A percentile compares a stretch with the other conserved stretches of the same genome.
These are phyloP conservation scores for Ceratorhiza oryzae-sativae DNA, from an alignment of 1,284 basidiomycete species.

Conservation along the genomic window DNA sequence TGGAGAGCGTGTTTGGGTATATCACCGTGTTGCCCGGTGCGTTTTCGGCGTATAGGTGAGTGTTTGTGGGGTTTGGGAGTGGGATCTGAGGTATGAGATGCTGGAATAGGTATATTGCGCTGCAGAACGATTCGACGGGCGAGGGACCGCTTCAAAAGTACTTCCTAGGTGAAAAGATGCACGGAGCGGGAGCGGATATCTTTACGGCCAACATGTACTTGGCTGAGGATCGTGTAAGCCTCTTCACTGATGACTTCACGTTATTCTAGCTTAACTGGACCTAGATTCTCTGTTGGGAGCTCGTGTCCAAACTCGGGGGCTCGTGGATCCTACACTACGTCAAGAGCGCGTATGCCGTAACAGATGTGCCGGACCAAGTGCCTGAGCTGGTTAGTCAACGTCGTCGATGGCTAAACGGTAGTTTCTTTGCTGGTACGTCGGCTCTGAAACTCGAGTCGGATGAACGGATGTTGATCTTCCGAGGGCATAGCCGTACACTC, in stretches of 20 bases:
- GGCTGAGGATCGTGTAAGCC: constrained; percentile 80
- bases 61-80: neutral
- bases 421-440: constrained; percentile 80
- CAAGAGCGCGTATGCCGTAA: constrained; percentile 90
- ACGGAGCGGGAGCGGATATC: constrained; percentile 85
- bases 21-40: constrained; percentile 93
- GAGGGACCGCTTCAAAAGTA: constrained; percentile 93
- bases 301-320: constrained; percentile 85
- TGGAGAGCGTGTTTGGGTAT: constrained; percentile 80
- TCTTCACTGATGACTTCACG: neutral
- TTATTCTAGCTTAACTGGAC: neutral
- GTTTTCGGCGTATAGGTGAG: constrained; percentile 82
- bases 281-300: constrained; percentile 90
- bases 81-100: neutral
- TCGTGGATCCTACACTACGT: constrained; percentile 94
- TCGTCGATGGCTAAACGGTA: constrained; percentile 95
- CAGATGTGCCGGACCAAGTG: constrained; percentile 88
- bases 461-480: too few relatives aligned
- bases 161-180: constrained; percentile 94
- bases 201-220: constrained; percentile 97
- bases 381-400: constrained; percentile 93
- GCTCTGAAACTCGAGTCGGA: too few relatives aligned
- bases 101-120: constrained; percentile 71
- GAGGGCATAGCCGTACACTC: constrained; percentile 81
- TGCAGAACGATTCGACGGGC: constrained; percentile 84